phyloP scores from a whole-genome alignment of 2,329 filamentous ascomycete genomes.

The Pleochaeta shiraiana region DNA sequence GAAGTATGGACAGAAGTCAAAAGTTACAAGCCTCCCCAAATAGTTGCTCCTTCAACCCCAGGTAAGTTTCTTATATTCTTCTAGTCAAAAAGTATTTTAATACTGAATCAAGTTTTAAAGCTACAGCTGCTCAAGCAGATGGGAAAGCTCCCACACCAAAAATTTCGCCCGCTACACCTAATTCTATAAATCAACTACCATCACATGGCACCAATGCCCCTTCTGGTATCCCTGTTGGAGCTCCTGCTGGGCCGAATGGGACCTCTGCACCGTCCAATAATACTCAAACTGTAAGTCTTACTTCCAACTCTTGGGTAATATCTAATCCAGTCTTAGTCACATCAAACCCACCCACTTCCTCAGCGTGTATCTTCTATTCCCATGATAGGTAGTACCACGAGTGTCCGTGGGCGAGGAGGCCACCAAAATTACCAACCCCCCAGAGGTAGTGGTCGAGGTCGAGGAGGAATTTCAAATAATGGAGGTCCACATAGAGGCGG shows the following conservation, averaged over 20 bases:
- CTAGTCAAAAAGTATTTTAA: not conserved
- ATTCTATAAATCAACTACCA: conserved; percentile 7
- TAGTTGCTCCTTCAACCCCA: conserved; percentile 5
- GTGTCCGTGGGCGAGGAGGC: conserved; percentile 12
- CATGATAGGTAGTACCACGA: conserved; percentile 13
- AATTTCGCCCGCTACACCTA: conserved; percentile 10
- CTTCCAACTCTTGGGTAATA: not conserved
- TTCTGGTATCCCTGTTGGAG: no score
- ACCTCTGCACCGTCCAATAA: conserved; percentile 10
- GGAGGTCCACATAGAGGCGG: conserved; percentile 12
- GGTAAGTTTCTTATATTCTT: not conserved
- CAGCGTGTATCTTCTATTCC: conserved; percentile 15
- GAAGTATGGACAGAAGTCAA: conserved; percentile 80
- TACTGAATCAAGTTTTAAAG: conserved; percentile 6
- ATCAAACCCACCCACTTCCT: conserved; percentile 10
- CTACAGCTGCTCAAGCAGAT: conserved; percentile 9
- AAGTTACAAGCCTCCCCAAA: conserved; percentile 26
- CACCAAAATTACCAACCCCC: conserved; percentile 10
- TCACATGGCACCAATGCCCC: conserved; percentile 6
- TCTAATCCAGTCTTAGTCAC: conserved; percentile 10
- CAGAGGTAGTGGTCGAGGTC: conserved; percentile 8
- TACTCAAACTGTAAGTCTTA: conserved; percentile 14
- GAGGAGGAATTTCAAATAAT: conserved; percentile 13
- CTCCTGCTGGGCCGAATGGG: conserved; percentile 9
- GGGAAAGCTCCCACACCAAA: conserved; percentile 8